phyloP scores from a whole-genome alignment of 73 alveolate genomes.

The Paramecium pentaurelia region DNA sequence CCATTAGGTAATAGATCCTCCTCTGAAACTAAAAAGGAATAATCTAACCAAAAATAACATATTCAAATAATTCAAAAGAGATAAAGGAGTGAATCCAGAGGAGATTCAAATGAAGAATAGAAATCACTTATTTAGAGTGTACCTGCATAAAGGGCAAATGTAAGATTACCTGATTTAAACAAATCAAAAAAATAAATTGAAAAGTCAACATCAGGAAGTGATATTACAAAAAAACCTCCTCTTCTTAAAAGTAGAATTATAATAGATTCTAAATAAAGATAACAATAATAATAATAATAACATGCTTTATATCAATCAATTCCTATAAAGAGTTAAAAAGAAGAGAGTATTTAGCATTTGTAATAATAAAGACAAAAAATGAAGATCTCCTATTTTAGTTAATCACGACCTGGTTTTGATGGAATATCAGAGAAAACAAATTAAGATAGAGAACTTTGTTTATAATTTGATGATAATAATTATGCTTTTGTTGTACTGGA shows the following conservation, averaged over 20 bases:
- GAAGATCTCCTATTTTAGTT: neutral
- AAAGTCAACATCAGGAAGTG: neutral
- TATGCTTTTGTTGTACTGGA: constrained; percentile 19
- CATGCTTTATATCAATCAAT: neutral
- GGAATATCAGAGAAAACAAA: neutral
- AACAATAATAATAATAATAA: neutral
- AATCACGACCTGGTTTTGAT: constrained; percentile 5
- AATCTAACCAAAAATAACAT: neutral
- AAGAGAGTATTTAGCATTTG: neutral
- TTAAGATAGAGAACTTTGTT: neutral
- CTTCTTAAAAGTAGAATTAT: neutral
- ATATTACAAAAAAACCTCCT: neutral
- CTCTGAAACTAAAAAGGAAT: neutral
- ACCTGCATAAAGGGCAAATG: neutral
- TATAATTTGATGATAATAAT: neutral
- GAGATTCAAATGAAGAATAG: neutral
- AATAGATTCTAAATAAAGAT: neutral
- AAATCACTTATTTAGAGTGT: neutral
- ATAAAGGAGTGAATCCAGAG: neutral
- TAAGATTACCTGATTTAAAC: neutral
- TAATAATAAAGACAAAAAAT: neutral
- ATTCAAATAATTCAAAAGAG: neutral
- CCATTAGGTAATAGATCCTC: neutral
- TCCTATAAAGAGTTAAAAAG: neutral
- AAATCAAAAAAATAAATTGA: neutral